Conservation (phyloP, 495 filamentous ascomycete species). For the Neurospora cerealis region DNA sequence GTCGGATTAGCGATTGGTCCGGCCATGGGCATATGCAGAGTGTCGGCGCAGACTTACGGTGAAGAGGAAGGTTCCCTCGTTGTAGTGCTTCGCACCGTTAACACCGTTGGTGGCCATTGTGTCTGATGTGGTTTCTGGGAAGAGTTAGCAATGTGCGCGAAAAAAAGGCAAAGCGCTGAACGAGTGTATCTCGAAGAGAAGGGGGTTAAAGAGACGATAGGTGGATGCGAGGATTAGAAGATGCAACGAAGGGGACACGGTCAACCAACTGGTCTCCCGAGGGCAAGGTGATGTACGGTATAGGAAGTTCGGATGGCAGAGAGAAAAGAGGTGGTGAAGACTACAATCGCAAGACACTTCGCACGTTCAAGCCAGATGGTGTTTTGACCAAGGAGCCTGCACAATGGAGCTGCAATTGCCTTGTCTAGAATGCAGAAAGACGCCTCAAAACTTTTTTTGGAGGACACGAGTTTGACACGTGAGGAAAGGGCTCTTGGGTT, state of each 20-base stretch:
- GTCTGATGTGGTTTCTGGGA: slow-evolving; percentile 43
- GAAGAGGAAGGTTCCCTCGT: slow-evolving; percentile 84
- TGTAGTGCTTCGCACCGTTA: slow-evolving; percentile 38
- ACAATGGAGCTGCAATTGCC: background rate
- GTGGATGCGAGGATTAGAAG: background rate
- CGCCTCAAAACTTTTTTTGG: background rate
- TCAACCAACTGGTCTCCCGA: background rate
- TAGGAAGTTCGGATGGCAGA: background rate
- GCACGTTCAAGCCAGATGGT: background rate
- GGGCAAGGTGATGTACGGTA: background rate
- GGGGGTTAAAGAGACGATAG: slow-evolving; percentile 6
- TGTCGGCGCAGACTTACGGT: slow-evolving; percentile 45
- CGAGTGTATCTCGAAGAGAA: slow-evolving; percentile 3
- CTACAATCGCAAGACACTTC: background rate
- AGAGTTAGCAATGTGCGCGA: slow-evolving; percentile 43
- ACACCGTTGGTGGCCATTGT: slow-evolving; percentile 24
- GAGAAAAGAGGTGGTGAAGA: background rate
- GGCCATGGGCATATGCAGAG: background rate
- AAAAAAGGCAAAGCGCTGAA: background rate
- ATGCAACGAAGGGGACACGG: background rate
- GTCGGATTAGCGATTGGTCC: slow-evolving; percentile 9
- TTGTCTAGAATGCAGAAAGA: background rate
- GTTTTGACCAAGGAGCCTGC: background rate
- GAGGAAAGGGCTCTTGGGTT: background rate
- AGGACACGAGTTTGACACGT: background rate